Conservation (phyloP, 805 yeast genomes). For the Lipomyces starkeyi region DNA sequence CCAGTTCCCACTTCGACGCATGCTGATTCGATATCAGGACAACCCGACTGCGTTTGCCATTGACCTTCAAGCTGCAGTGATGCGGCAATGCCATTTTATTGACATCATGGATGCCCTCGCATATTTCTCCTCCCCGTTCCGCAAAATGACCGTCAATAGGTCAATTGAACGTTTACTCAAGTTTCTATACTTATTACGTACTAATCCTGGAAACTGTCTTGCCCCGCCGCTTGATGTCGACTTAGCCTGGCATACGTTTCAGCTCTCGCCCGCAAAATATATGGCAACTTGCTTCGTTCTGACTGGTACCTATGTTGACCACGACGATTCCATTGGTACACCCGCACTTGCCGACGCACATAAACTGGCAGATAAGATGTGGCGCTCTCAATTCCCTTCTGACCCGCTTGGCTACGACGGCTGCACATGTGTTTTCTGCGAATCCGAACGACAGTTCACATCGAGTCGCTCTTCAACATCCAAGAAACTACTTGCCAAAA, state of each 20-base stretch:
- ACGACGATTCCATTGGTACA: conserved; percentile 13
- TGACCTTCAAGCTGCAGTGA: conserved; percentile 36
- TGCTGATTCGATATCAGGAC: conserved; percentile 31
- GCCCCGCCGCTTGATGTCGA: conserved; percentile 40
- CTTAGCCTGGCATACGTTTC: conserved; percentile 40
- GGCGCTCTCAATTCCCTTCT: conserved; percentile 8
- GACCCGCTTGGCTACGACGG: conserved; percentile 18
- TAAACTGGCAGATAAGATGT: conserved; percentile 4
- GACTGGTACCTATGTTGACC: conserved; percentile 20
- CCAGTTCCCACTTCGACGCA: conserved; percentile 17
- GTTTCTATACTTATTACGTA: conserved; percentile 26
- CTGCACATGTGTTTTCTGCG: conserved; percentile 27
- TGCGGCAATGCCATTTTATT: conserved; percentile 35
- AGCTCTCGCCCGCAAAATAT: conserved; percentile 31
- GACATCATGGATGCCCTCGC: conserved; percentile 36
- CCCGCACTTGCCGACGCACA: background rate
- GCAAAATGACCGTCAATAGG: conserved; percentile 19
- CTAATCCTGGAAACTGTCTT: conserved; percentile 11
- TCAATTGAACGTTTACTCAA: conserved; percentile 21
- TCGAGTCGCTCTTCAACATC: background rate
- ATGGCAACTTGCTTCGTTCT: conserved; percentile 13
- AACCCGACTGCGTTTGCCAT: conserved; percentile 29
- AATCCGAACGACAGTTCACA: conserved; percentile 12
- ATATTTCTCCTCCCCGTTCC: conserved; percentile 37
- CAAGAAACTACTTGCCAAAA: background rate